Conservation (phyloP, 768 basidiomycete genomes). For the Sistotremastrum niveocremeum region DNA sequence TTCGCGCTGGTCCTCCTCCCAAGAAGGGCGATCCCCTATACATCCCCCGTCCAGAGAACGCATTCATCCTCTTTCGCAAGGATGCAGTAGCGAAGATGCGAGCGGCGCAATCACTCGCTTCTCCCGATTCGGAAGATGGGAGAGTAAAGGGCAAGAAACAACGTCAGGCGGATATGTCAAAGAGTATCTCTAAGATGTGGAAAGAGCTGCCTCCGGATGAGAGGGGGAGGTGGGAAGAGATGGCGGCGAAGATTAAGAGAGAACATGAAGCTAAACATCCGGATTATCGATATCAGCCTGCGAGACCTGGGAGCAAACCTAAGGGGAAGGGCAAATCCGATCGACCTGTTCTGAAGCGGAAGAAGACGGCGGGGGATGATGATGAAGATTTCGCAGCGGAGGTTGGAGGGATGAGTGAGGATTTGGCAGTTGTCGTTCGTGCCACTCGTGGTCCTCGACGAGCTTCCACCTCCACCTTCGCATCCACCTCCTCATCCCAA, state of each 20-base stretch:
- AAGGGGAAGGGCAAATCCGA: conserved; percentile 20
- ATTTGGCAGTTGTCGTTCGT: no score
- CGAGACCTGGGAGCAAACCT: conserved; percentile 29
- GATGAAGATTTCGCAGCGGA: not conserved
- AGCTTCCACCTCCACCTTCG: no score
- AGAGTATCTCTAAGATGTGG: conserved; percentile 75
- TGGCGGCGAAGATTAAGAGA: conserved; percentile 69
- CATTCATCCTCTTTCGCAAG: conserved; percentile 73
- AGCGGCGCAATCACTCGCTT: conserved; percentile 13
- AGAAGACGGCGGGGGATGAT: conserved; percentile 34
- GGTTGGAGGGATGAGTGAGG: no score
- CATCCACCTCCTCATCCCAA: no score
- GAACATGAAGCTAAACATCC: conserved; percentile 67
- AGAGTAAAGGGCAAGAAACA: conserved; percentile 47
- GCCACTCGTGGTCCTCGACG: no score
- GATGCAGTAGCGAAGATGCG: conserved; percentile 36
- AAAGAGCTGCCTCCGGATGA: conserved; percentile 53
- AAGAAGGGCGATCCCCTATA: conserved; percentile 70
- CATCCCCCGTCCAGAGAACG: conserved; percentile 74
- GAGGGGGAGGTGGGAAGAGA: conserved; percentile 57
- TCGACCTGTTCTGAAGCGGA: conserved; percentile 7
- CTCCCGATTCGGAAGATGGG: conserved; percentile 5
- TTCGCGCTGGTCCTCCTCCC: conserved; percentile 22
- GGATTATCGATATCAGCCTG: conserved; percentile 68
- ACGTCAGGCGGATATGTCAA: conserved; percentile 66